Evolutionary conservation across 495 filamentous ascomycete genomes (phyloP), one percentile per base, ranked within the genome.

Genomic region (Podospora fimiseda): DNA sequence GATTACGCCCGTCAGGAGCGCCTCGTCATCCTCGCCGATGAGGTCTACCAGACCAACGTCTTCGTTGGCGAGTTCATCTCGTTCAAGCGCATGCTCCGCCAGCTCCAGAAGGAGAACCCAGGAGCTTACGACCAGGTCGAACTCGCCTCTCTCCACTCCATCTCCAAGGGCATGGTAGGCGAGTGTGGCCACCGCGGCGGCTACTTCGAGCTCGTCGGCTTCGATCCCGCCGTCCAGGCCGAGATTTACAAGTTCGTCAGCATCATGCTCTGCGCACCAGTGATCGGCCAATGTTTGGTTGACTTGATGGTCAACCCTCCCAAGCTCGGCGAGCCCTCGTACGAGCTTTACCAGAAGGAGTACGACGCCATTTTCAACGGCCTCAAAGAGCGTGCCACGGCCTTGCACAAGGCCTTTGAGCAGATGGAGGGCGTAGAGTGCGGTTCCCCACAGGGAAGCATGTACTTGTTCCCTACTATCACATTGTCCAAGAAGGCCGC

Each of bases 41-140:
- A 98, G 71, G 93, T 98, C 7, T 98, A 98, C 80, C 93, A 98
- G 72, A 97, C 94, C 64, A 98, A 98, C 68, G 86, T 98, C 59
- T 98, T 97, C 73, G 65, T 84, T 42, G 94, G 94, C 64, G 77
- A 91, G 60, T 97, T 97, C 74, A 82, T 87, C 68, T 91, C 86
- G 50, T 97, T 98, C 83, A 96, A 97, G 75, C 84, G 87, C 62
- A 81, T 85, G 33, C 82, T 98, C 11, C 82, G 91, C 18, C 84
- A 87, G 60, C 70, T 97, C 41, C 94, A 97, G 69, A 78, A 86
- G 64, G 81, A 85, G 61, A 58, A 73, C 8, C 81, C 87, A 3
- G 75, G 70, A 48, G 87, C 84, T 66, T 97, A 86, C 75, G 88
- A 92, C 69, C 67, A 84, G 53, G 74, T 97, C 51, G 92, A 97